Base-by-base conservation (phyloP, 345 rosid species). In the Lepidium sativum region DNA sequence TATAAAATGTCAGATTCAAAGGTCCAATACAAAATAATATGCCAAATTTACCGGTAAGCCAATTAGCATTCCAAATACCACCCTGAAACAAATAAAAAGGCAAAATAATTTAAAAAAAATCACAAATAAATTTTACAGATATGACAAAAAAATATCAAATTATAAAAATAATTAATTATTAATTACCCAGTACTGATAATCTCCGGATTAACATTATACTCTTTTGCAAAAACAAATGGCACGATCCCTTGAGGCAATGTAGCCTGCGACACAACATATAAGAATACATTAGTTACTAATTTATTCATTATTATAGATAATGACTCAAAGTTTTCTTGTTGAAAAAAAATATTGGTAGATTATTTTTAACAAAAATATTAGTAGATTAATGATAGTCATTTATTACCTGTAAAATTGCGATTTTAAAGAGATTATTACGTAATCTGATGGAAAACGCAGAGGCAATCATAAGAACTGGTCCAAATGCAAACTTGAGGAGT, bases 161-260 rank as follows among this genome's bases (percentile, higher is more conserved):
- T 21, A 21, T 2, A 27, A 23, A 9, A 60, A 5, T 1, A 23
- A 5, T 6, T n/a, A 49, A 15, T 29, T 4, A 10, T 35, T 20
- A 18, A 25, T 21, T 25, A 92, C 95, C 85, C 86, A 6, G 98
- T 86, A 76, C 98, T 86, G 27, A 88, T 33, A 31, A 87, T 51
- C 38, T 92, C 88, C 2, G 97, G 94, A 81, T 89, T 75, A 70
- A 87, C 78, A 70, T 86, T 79, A 47, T 89, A 92, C 69, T 92
- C 94, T 78, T 83, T 89, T 6, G 98, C 95, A 23, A 92, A 87
- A 27, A 92, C 96, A 68, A 92, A 87, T 16, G 97, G 96, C 41
- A 89, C 95, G 0, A 92, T 73, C 51, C 94, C 98, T 78, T 84
- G 98, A 42, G 96, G 95, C 63, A 92, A 82, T 75, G 97, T 88